phyloP scores from a whole-genome alignment of 805 yeast genomes.

The Barnettozyma pratensis region DNA sequence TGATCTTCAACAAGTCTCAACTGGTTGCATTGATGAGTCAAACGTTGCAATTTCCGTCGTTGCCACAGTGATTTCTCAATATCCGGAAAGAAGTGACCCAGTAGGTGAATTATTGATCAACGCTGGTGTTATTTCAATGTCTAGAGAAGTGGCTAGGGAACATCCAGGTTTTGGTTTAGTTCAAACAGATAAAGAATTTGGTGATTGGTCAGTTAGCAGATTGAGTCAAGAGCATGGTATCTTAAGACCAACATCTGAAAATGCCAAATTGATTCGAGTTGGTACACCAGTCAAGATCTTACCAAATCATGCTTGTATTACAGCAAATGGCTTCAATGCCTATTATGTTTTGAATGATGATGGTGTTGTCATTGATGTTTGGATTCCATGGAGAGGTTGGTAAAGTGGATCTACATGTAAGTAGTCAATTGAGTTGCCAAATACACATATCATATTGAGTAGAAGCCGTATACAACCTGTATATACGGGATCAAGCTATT shows the following conservation, averaged over 20 bases:
- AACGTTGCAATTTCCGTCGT: constrained; percentile 48
- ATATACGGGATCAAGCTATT: constrained; percentile 8
- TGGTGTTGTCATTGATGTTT: constrained; percentile 50
- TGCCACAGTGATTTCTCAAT: constrained; percentile 55
- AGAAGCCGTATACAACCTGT: neutral
- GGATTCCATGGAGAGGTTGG: constrained; percentile 61
- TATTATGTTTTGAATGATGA: constrained; percentile 48
- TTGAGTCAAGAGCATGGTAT: constrained; percentile 81
- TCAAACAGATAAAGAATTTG: constrained; percentile 34
- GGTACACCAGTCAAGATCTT: constrained; percentile 52
- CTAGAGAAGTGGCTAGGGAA: constrained; percentile 55
- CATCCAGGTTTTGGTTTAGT: constrained; percentile 57
- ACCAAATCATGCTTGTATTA: constrained; percentile 73
- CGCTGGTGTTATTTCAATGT: constrained; percentile 68
- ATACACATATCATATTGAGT: neutral
- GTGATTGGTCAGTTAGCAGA: constrained; percentile 60
- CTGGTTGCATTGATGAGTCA: constrained; percentile 45
- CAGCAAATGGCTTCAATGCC: constrained; percentile 52
- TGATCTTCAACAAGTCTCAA: constrained; percentile 74
- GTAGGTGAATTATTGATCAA: constrained; percentile 64
- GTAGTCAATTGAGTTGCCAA: neutral
- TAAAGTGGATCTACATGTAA: constrained; percentile 4
- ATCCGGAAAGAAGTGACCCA: constrained; percentile 45
- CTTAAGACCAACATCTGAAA: constrained; percentile 36
- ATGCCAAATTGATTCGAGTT: constrained; percentile 36